Conservation (phyloP, 768 basidiomycete species). For the Cyathus striatus region DNA sequence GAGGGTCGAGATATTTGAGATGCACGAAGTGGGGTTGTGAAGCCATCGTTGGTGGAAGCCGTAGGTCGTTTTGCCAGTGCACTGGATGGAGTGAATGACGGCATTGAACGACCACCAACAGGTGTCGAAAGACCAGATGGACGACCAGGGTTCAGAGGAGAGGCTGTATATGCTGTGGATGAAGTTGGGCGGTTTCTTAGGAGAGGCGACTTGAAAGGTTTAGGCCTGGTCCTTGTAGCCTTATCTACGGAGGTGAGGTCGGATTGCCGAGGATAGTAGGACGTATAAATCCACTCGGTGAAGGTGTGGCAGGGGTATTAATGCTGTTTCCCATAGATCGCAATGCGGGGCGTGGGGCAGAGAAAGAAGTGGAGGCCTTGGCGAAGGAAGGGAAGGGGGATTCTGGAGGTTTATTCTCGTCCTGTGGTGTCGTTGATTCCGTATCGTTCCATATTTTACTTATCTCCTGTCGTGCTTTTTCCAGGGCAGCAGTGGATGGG, state of each 20-base stretch:
- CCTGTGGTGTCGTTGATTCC: conserved; percentile 14
- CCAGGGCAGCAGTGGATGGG: conserved; percentile 52
- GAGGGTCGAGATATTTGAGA: too few species aligned
- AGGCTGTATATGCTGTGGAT: conserved; percentile 10
- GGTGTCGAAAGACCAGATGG: conserved; percentile 21
- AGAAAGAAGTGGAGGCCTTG: conserved; percentile 8
- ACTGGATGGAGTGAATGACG: too few species aligned
- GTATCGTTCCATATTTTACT: conserved; percentile 9
- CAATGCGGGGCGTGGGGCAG: conserved; percentile 28
- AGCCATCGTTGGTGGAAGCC: too few species aligned
- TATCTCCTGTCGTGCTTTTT: conserved; percentile 48
- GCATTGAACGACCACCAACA: too few species aligned
- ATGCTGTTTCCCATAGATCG: conserved; percentile 30
- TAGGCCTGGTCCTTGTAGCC: conserved; percentile 14
- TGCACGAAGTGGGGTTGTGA: too few species aligned
- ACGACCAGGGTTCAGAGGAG: conserved; percentile 24
- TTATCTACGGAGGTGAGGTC: conserved; percentile 10
- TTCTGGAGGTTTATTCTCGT: background rate
- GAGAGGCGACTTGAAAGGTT: conserved; percentile 45
- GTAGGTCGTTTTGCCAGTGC: too few species aligned
- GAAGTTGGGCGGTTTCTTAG: conserved; percentile 16
- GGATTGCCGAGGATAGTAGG: conserved; percentile 7
- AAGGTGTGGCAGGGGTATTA: conserved; percentile 35
- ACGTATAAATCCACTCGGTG: conserved; percentile 23
- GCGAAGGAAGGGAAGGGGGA: too few species aligned